Percentiles rank a stretch among this genome's conserved stretches.
phyloP scores from a whole-genome alignment of 345 rosid species.

The rapeseed (Brassica napus) region DNA sequence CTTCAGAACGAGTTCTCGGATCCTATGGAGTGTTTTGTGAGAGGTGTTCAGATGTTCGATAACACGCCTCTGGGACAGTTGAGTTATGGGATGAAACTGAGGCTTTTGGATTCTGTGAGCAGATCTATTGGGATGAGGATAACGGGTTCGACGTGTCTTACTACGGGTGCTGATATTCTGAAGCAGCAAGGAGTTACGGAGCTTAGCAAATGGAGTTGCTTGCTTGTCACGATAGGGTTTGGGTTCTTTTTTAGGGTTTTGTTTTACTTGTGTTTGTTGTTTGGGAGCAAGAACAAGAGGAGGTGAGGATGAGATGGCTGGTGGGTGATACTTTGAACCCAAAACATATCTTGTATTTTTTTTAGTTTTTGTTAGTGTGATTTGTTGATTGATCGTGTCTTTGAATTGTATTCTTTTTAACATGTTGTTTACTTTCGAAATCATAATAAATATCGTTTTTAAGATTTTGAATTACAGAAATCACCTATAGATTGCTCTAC shows the following conservation, averaged over 20 bases:
- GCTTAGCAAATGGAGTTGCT: slow-evolving; percentile 70
- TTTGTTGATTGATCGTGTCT: slow-evolving; percentile 7
- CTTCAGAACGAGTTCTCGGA: slow-evolving; percentile 63
- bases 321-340: background rate
- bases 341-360: background rate
- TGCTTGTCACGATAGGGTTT: slow-evolving; percentile 78
- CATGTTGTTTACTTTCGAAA: slow-evolving; percentile 8
- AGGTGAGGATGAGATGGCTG: slow-evolving; percentile 35
- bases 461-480: background rate
- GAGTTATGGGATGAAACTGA: slow-evolving; percentile 48
- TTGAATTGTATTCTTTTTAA: slow-evolving; percentile 17
- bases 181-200: slow-evolving; percentile 62
- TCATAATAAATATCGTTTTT: background rate
- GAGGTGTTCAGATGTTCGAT: slow-evolving; percentile 77
- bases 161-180: slow-evolving; percentile 61
- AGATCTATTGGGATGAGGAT: slow-evolving; percentile 52
- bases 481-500: background rate
- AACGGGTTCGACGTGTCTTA: slow-evolving; percentile 65
- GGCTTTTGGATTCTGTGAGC: slow-evolving; percentile 58
- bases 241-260: slow-evolving; percentile 77
- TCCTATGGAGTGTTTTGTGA: slow-evolving; percentile 62
- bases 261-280: slow-evolving; percentile 68
- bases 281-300: slow-evolving; percentile 91
- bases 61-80: slow-evolving; percentile 56
- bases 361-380: background rate